phyloP scores from a whole-genome alignment of 768 basidiomycete species.

The Termitomyces sp. region DNA sequence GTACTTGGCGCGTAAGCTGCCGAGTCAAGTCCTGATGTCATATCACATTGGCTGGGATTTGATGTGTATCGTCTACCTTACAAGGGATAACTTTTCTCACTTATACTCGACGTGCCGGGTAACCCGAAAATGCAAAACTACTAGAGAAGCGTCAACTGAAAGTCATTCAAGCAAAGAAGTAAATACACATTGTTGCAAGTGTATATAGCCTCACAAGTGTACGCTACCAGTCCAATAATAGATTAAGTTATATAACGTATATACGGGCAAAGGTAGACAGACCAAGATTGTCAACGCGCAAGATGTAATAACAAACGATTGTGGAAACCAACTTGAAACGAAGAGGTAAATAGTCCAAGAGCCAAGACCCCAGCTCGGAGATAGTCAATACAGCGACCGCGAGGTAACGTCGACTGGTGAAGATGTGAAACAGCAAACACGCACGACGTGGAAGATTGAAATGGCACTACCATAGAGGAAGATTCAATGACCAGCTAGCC shows the following conservation, averaged over 20 bases:
- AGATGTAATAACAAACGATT: constrained; percentile 6
- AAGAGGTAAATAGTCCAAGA: not conserved
- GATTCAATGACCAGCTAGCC: constrained; percentile 7
- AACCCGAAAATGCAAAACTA: no score
- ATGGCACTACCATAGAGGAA: constrained; percentile 9
- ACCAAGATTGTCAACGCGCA: not conserved
- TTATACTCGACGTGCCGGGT: no score
- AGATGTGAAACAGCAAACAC: constrained; percentile 1
- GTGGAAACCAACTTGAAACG: constrained; percentile 8
- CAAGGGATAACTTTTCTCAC: no score
- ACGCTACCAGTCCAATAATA: not conserved
- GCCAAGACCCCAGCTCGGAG: constrained; percentile 11
- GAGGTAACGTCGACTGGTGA: not conserved
- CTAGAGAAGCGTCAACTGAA: no score
- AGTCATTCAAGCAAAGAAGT: not conserved
- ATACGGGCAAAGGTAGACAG: not conserved
- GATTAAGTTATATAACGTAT: not conserved
- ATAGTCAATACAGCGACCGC: constrained; percentile 3
- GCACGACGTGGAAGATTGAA: constrained; percentile 1
- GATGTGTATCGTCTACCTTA: no score
- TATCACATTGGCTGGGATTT: no score
- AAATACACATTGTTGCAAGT: not conserved
- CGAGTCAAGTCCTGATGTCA: no score
- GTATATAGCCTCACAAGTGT: not conserved
- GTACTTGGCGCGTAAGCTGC: no score